Conservation (phyloP, 495 filamentous ascomycete genomes). For the Haplographium delicatum region DNA sequence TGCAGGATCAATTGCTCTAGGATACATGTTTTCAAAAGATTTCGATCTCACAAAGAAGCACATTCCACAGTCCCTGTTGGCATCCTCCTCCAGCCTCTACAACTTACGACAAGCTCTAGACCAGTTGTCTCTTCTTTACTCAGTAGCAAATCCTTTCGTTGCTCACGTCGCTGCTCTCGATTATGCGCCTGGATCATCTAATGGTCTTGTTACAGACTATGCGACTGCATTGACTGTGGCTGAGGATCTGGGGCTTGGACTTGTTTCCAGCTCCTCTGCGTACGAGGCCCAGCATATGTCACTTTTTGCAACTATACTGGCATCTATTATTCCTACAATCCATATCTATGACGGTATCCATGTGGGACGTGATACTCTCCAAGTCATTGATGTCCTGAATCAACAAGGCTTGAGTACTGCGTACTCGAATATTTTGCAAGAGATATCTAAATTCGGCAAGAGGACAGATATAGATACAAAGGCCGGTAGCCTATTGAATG, state of each 20-base stretch:
- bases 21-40: slow-evolving; percentile 95
- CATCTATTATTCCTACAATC: slow-evolving; percentile 73
- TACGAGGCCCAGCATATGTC: slow-evolving; percentile 96
- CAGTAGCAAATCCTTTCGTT: slow-evolving; percentile 83
- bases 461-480: slow-evolving; percentile 69
- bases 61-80: slow-evolving; percentile 84
- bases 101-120: slow-evolving; percentile 80
- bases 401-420: slow-evolving; percentile 61
- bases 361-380: slow-evolving; percentile 77
- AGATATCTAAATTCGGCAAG: slow-evolving; percentile 57
- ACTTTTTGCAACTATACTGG: slow-evolving; percentile 78
- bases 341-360: slow-evolving; percentile 91
- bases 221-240: slow-evolving; percentile 69
- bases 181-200: slow-evolving; percentile 58
- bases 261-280: slow-evolving; percentile 77
- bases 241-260: slow-evolving; percentile 86
- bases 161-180: slow-evolving; percentile 93
- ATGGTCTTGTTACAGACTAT: slow-evolving; percentile 82
- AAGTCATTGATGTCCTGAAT: slow-evolving; percentile 80
- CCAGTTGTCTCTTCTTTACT: slow-evolving; percentile 84
- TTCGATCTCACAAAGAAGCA: slow-evolving; percentile 87
- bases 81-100: slow-evolving; percentile 73
- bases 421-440: slow-evolving; percentile 63
- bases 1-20: slow-evolving; percentile 86
- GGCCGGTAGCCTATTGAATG: slow-evolving; percentile 64